Base-by-base conservation (phyloP, 2,329 filamentous ascomycete genomes). In the Ophiocordyceps camponoti-saundersi region DNA sequence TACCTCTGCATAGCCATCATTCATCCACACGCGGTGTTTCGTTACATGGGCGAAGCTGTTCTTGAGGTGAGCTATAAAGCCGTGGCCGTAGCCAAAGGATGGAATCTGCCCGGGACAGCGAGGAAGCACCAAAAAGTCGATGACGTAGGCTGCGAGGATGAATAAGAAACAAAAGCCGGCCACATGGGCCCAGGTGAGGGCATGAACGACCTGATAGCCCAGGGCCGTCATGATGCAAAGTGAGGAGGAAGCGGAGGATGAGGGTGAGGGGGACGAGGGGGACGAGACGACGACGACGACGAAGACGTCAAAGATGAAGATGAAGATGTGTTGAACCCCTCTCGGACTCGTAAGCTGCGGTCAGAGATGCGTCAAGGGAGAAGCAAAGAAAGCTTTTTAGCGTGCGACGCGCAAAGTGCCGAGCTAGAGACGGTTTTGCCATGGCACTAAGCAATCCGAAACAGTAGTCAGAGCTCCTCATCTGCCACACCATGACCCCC, bases 1-100 rank as follows among this genome's bases (percentile, higher is more conserved):
- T 46, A 64, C 67, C 58, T 67, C 67, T 20, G 59, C 53, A 46
- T 70, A 69, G 20, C 68, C 68, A 48, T 69, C 58, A 11, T 57
- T 57, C 1, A 68, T 59, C 68, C 68, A 71, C 6, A 51, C 46
- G 23, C 60, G 59, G 46, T 64, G 67, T 45, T 60, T 56, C 1
- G 59, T 53, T 30, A 67, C 54, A 44, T 66, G 69, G 45, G 56
- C 58, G 44, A 64, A 43, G 53, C 64, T 65, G 48, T 70, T 70
- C 43, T 59, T 55, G 45, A 70, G 36, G 3, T 57, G 62, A 8
- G 60, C 62, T 20, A 65, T 42, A 44, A 59, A 51, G n/a, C 65
- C 59, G 23, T 45, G 44, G 1, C 63, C 63, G 44, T 63, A 57
- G 42, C 67, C 67, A 13, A 70, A 61, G 2, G 62, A 59, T 1